phyloP scores from a whole-genome alignment of 352 stramenopile genomes.

The Globisporangium spiculum region DNA sequence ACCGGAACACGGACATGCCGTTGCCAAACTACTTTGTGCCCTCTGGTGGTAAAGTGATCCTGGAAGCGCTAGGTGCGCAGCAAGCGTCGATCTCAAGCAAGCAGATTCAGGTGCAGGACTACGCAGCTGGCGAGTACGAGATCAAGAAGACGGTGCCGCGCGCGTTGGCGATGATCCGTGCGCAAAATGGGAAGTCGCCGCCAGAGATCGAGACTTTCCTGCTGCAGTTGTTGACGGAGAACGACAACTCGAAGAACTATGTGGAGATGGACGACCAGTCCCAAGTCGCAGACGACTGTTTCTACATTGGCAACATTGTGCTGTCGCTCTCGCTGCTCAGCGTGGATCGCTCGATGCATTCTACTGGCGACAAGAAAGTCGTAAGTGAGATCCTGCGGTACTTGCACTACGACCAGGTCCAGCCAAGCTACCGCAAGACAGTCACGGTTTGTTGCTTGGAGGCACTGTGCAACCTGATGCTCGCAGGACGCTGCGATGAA shows the following conservation, averaged over 20 bases:
- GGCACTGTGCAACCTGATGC: conserved; percentile 73
- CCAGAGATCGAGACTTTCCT: conserved; percentile 79
- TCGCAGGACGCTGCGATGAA: conserved; percentile 63
- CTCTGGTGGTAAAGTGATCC: conserved; percentile 77
- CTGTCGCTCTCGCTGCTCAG: conserved; percentile 66
- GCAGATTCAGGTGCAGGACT: conserved; percentile 85
- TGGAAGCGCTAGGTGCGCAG: conserved; percentile 73
- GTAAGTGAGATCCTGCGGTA: conserved; percentile 77
- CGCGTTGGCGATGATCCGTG: conserved; percentile 70
- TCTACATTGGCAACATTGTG: conserved; percentile 80
- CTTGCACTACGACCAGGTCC: conserved; percentile 82
- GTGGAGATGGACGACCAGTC: conserved; percentile 86
- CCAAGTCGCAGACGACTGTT: conserved; percentile 81
- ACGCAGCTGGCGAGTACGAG: conserved; percentile 81
- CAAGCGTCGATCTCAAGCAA: conserved; percentile 81
- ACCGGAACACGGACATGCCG: conserved; percentile 79
- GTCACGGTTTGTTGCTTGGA: conserved; percentile 82
- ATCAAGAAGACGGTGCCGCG: conserved; percentile 86
- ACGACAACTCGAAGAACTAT: conserved; percentile 90
- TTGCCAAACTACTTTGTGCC: conserved; percentile 85
- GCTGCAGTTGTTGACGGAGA: conserved; percentile 74
- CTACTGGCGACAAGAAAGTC: conserved; percentile 45
- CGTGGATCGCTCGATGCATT: conserved; percentile 53
- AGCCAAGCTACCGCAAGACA: conserved; percentile 79
- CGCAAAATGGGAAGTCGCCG: conserved; percentile 76